These are phyloP conservation scores for Coriolopsis trogii DNA, from an alignment of 1,284 basidiomycete species.

Conservation along the genomic window DNA sequence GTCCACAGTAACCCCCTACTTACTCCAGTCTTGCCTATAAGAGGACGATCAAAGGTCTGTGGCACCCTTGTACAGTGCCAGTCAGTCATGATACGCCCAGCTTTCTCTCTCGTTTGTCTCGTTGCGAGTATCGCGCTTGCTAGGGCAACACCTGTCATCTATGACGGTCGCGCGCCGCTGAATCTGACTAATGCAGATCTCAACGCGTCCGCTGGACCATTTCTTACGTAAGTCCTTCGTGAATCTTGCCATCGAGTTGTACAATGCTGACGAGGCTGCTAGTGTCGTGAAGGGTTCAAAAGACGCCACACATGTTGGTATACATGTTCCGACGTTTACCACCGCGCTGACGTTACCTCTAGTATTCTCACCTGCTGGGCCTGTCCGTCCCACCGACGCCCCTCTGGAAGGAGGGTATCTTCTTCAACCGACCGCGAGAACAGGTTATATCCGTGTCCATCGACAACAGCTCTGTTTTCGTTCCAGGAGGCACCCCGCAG, in stretches of 20 bases:
- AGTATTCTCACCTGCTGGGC: conserved; percentile 54
- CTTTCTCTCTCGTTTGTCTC: conserved; percentile 2
- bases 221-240: conserved; percentile 48
- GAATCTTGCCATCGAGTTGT: background rate
- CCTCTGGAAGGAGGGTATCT: conserved; percentile 43
- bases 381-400: conserved; percentile 45
- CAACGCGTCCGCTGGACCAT: conserved; percentile 50
- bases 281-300: conserved; percentile 56
- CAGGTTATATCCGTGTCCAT: conserved; percentile 54
- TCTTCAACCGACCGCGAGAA: conserved; percentile 37
- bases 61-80: too few species aligned
- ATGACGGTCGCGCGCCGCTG: conserved; percentile 56
- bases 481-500: conserved; percentile 54
- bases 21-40: background rate
- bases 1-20: conserved; percentile 6
- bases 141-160: conserved; percentile 45
- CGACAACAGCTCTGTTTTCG: conserved; percentile 60
- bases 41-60: too few species aligned
- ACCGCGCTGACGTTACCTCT: background rate
- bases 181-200: conserved; percentile 45
- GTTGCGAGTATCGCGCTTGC: conserved; percentile 8
- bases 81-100: background rate
- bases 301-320: conserved; percentile 48
- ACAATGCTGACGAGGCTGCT: background rate
- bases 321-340: background rate